These are phyloP conservation scores for Hortaea sp. DNA, from an alignment of 2,329 filamentous ascomycete species.

Conservation along the genomic window DNA sequence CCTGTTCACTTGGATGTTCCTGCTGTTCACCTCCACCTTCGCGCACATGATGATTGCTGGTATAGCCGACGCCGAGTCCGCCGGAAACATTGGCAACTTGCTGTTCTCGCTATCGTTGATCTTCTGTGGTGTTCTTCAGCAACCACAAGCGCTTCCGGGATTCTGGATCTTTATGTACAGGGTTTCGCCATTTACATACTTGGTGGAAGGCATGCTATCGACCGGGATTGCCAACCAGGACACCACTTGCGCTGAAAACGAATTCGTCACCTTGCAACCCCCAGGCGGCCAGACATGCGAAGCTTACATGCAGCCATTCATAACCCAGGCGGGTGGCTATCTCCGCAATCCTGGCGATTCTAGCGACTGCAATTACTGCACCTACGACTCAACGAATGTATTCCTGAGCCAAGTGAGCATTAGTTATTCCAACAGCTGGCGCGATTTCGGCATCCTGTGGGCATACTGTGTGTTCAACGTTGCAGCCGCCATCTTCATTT, in stretches of 20 bases:
- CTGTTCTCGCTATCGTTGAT: conserved; percentile 63
- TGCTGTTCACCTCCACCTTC: conserved; percentile 63
- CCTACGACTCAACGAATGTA: conserved; percentile 32
- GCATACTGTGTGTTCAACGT: conserved; percentile 36
- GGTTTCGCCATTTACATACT: conserved; percentile 68
- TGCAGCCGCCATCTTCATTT: conserved; percentile 38
- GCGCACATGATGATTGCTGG: conserved; percentile 67
- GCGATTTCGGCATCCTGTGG: conserved; percentile 45
- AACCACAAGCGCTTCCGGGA: conserved; percentile 50
- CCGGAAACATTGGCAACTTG: conserved; percentile 65
- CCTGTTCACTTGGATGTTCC: conserved; percentile 63
- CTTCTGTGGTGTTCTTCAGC: conserved; percentile 61
- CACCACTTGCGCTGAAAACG: conserved; percentile 59
- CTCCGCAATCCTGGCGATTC: conserved; percentile 25
- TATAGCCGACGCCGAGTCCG: conserved; percentile 64
- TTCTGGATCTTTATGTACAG: conserved; percentile 79
- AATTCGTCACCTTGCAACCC: conserved; percentile 59
- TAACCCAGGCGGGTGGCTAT: conserved; percentile 24
- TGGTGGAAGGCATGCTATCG: conserved; percentile 62
- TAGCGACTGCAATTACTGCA: conserved; percentile 30
- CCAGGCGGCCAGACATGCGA: conserved; percentile 36
- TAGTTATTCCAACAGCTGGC: conserved; percentile 34
- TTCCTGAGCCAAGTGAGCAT: conserved; percentile 34
- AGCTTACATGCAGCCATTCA: conserved; percentile 29
- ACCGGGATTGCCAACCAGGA: conserved; percentile 57